Evolutionary conservation across 2,329 filamentous ascomycete genomes (phyloP), one percentile per base, ranked within the genome.

Genomic region (Metarhizium rileyi): DNA sequence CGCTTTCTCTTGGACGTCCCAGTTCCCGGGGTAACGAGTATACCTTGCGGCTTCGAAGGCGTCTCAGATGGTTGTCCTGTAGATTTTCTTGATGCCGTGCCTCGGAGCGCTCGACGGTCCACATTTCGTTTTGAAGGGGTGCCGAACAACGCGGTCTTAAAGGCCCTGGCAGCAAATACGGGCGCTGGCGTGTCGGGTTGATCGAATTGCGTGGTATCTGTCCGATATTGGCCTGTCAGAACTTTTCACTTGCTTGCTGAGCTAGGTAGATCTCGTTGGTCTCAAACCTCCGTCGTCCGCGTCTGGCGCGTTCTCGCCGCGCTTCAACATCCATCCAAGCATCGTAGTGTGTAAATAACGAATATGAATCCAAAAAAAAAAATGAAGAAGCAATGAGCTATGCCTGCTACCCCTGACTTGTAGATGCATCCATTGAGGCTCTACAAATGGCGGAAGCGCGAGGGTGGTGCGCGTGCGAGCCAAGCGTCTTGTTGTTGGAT

Each of bases 161-260:
- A 70, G 5, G 81, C 81, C 52, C 81, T 75, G 35, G 81, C 81
- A 2, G 81, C 81, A 60, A 85, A 85, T 0, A 84, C 75, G 2
- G 81, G 81, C 0, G 79, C 81, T 6, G 81, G 81, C 16, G 81
- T 85, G 56, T 84, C 81, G 36, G 81, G 80, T 28, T 71, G 70
- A 16, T 84, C 80, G 38, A 76, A 56, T 53, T 75, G 73, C 0
- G 72, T 72, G 3, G 58, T 71, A 43, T 73, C 69, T 71, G 46
- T 20, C 12, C 18, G 14, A 7, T 23, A 9, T 10, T 12, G 35
- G 35, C 12, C 25, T 35, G 46, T 40, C 48, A 33, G 6, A 30
- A 8, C 10, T 10, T 41, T 23, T 35, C 8, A 25, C 25, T n/a
- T n/a, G n/a, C n/a, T n/a, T 26, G n/a, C 38, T 25, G 38, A 42